Base-by-base conservation (phyloP, 2,329 filamentous ascomycete genomes). In the Alternaria tenuissima region DNA sequence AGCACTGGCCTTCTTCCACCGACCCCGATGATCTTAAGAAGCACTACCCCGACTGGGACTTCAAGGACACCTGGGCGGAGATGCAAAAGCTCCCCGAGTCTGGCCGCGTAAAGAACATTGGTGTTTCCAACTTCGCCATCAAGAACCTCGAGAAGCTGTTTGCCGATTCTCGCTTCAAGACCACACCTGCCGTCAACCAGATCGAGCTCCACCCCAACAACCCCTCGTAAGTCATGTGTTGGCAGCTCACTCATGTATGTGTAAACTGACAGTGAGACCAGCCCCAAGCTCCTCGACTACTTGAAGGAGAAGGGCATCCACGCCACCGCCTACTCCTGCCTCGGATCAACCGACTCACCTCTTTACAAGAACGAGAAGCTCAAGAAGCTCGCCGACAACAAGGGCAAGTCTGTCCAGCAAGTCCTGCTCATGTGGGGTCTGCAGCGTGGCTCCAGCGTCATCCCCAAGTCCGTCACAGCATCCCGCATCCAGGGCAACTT, bases 51-150 rank as follows among this genome's bases (percentile, higher is more conserved):
- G 91, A 93, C 81, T 94, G 92, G 91, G 86, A 92, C 81, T 94
- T 91, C 79, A 84, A 91, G 70, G 88, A 95, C 80, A 95, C 92
- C 26, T 96, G 86, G 86, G 81, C 84, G 62, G 88, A 89, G 81
- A 83, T 91, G 84, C 87, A 91, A 80, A 90, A 90, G 83, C 82
- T 92, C 47, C 81, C 87, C 24, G 86, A 79, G 11, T 88, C 86
- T 44, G 89, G 89, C 77, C 91, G 92, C 80, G 91, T 91, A 52
- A 86, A 85, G 79, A 92, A 92, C 82, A 93, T 94, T 76, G 92
- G 92, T 70, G 90, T 95, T 58, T 93, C 91, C 79, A 96, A 96
- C 85, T 95, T 96, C 78, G 90, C 85, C 65, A 92, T 94, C 77
- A 87, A 83, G 78, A 91, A 95, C 80, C 82, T 95, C 38, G 90